Base-by-base conservation (phyloP, 257 asterid species). In the Solanum bukasovii region DNA sequence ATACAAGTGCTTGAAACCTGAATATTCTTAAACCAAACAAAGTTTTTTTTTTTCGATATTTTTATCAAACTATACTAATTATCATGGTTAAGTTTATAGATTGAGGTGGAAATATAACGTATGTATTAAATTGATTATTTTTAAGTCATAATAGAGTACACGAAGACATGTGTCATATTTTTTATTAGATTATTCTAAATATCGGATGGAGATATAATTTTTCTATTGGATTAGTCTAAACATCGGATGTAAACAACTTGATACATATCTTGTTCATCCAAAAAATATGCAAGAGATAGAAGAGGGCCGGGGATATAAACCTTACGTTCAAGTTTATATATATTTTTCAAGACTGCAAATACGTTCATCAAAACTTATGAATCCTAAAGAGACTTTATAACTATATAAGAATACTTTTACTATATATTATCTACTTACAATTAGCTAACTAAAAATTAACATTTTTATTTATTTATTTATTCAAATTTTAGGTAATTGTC, bases 401-500 rank as follows among this genome's bases (percentile, higher is more conserved):
- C 65, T 56, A 20, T 56, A 7, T 56, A 7, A 56, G 10, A 56
- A 56, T 20, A 56, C 4, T 20, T 56, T 56, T 56, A 52, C 63
- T 52, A 52, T 6, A 7, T 3, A 56, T 7, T 20, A 56, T 56
- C 65, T 7, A 7, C 25, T 56, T 56, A 56, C 11, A 56, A 56
- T 56, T 56, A 7, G 0, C 25, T 20, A 56, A 56, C 65, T 20
- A 56, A 56, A 56, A 56, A 18, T 0, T 7, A 56, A 20, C n/a
- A 20, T 18, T 56, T 20, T 7, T 20, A 56, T 56, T 56, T 52
- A 1, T 18, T 56, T 56, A 18, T 18, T 56, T 56, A 2, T 56
- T 0, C 0, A 0, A 56, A 56, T 56, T 52, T 56, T 56, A 56
- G 67, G 25, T 56, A 0, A 56, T 56, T 56, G 0, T 56, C 11